These are phyloP conservation scores for Coemansia sp. DNA, from an alignment of 192 early-diverging fungal species.

Conservation along the genomic window DNA sequence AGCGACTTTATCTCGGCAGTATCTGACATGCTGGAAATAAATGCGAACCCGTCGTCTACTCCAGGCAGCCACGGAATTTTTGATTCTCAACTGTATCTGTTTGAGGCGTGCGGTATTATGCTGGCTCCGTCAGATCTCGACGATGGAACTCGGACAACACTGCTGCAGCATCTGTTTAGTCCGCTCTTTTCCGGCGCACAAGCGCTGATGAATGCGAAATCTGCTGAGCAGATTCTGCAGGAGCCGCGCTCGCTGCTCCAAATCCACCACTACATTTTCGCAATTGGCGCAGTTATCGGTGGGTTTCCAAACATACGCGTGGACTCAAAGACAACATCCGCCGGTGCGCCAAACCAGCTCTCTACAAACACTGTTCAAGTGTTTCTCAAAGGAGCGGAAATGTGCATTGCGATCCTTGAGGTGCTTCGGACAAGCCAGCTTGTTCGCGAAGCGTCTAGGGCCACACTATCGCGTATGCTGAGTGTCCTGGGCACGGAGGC, in stretches of 20 bases:
- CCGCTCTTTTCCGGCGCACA: slow-evolving; percentile 80
- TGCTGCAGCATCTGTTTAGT: slow-evolving; percentile 66
- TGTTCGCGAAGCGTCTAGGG: slow-evolving; percentile 70
- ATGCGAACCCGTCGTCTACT: slow-evolving; percentile 52
- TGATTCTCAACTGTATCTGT: slow-evolving; percentile 83
- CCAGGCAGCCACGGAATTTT: slow-evolving; percentile 58
- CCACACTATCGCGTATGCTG: slow-evolving; percentile 85
- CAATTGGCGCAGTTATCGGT: slow-evolving; percentile 82
- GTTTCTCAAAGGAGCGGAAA: slow-evolving; percentile 79
- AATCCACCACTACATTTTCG: slow-evolving; percentile 79
- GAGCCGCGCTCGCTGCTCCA: slow-evolving; percentile 73
- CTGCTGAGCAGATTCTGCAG: slow-evolving; percentile 58
- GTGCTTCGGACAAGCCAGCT: slow-evolving; percentile 61
- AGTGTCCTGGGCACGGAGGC: slow-evolving; percentile 82
- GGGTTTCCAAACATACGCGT: slow-evolving; percentile 63
- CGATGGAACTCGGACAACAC: slow-evolving; percentile 68
- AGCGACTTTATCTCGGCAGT: slow-evolving; percentile 53
- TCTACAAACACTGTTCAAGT: slow-evolving; percentile 56
- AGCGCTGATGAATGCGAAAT: slow-evolving; percentile 60
- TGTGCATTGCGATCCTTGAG: slow-evolving; percentile 71
- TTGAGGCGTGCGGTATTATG: slow-evolving; percentile 90
- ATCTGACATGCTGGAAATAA: slow-evolving; percentile 70
- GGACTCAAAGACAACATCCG: slow-evolving; percentile 37
- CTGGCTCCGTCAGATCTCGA: slow-evolving; percentile 78
- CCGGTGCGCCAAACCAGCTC: slow-evolving; percentile 40